phyloP scores from a whole-genome alignment of 2,329 filamentous ascomycete species.

The Diaporthe citri region DNA sequence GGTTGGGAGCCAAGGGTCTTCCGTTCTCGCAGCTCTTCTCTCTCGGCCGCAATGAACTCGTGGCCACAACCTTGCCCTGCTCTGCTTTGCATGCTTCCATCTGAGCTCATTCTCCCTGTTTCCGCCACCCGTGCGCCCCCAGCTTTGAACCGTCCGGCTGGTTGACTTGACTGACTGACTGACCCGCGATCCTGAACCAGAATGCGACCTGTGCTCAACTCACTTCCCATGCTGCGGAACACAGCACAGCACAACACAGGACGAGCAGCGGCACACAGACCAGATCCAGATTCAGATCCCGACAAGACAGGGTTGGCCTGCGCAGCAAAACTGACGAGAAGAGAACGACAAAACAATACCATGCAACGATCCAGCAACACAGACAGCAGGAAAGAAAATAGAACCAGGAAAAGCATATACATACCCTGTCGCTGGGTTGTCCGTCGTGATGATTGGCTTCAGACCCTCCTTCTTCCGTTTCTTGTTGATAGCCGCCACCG shows the following conservation, averaged over 20 bases:
- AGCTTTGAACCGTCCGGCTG: neutral
- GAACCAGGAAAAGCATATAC: constrained; percentile 44
- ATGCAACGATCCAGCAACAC: neutral
- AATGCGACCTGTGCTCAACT: constrained; percentile 23
- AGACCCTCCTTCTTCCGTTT: constrained; percentile 81
- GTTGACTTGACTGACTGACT: neutral
- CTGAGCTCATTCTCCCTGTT: neutral
- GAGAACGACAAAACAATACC: neutral
- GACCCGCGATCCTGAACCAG: constrained; percentile 13
- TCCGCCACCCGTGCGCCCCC: neutral
- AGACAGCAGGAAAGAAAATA: constrained; percentile 1
- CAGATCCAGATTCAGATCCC: constrained; percentile 4
- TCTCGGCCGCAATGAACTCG: constrained; percentile 17
- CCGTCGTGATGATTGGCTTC: constrained; percentile 82
- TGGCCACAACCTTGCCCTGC: constrained; percentile 25
- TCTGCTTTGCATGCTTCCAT: neutral
- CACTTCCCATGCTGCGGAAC: constrained; percentile 16
- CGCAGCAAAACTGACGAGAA: neutral
- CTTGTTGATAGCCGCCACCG: constrained; percentile 60
- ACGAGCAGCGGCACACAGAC: constrained; percentile 20
- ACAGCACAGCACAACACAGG: constrained; percentile 3
- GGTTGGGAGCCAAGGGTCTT: neutral
- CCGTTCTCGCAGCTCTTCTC: neutral
- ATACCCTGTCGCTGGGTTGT: constrained; percentile 56
- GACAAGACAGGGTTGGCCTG: constrained; percentile 6